Evolutionary conservation across 2,329 filamentous ascomycete species (phyloP).

Genomic region (Fusarium newnesense): DNA sequence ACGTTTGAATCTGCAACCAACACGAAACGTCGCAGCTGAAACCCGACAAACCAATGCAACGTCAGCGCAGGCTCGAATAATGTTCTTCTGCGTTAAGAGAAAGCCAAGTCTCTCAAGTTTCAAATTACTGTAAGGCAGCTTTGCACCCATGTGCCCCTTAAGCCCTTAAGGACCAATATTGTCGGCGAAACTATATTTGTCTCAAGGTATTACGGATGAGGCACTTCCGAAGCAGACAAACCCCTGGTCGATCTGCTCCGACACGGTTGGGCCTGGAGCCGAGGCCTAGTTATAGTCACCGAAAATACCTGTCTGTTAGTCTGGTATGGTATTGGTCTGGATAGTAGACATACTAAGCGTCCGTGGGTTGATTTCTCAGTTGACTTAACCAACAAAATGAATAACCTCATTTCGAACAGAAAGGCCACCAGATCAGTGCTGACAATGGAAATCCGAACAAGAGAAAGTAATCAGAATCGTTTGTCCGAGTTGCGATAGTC

Average conservation of each 20-base stretch:
- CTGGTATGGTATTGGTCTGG: conserved; percentile 5
- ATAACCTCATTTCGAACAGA: background rate
- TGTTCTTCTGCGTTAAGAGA: background rate
- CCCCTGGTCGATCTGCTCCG: conserved; percentile 20
- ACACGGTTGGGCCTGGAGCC: conserved; percentile 25
- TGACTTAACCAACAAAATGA: background rate
- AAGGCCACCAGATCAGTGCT: background rate
- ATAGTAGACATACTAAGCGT: conserved; percentile 22
- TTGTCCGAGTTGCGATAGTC: background rate
- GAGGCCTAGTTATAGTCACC: conserved; percentile 8
- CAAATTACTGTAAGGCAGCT: background rate
- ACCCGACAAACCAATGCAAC: conserved; percentile 2
- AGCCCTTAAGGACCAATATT: conserved; percentile 2
- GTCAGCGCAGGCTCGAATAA: background rate
- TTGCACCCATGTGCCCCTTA: background rate
- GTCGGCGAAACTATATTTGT: conserved; percentile 35
- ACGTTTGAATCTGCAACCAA: conserved; percentile 24
- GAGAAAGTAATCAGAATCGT: background rate
- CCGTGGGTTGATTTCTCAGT: conserved; percentile 1
- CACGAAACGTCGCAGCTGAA: conserved; percentile 25
- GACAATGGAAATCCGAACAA: background rate
- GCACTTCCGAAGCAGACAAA: conserved; percentile 34
- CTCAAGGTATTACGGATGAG: conserved; percentile 35
- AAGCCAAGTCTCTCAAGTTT: conserved; percentile 10
- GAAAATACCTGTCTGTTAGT: background rate